Percentiles rank a stretch among this genome's conserved stretches.
Conservation (phyloP, 345 rosid genomes). For the Populus deltoides region DNA sequence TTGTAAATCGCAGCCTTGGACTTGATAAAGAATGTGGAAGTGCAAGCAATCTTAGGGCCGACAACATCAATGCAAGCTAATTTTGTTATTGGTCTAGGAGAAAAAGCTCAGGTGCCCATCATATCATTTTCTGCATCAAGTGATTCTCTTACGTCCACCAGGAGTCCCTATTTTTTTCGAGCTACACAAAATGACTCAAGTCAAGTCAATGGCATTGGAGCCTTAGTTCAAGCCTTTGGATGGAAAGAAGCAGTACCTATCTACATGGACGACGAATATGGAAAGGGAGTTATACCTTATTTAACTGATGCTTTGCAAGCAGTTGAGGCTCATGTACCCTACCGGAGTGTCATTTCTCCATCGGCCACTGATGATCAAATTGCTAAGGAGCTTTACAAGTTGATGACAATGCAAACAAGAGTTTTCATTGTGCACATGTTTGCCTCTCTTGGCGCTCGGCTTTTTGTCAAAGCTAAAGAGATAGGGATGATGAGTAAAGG, state of each 20-base stretch:
- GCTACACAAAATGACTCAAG: constrained; percentile 37
- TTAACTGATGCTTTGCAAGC: constrained; percentile 40
- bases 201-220: constrained; percentile 45
- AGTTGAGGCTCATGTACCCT: constrained; percentile 2
- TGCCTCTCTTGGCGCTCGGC: too few relatives aligned
- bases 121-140: too few relatives aligned
- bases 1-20: constrained; percentile 28
- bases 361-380: constrained; percentile 43
- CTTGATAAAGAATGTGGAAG: constrained; percentile 12
- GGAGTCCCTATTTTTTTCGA: constrained; percentile 36
- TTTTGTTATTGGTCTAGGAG: too few relatives aligned
- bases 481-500: constrained; percentile 21
- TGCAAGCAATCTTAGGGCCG: too few relatives aligned
- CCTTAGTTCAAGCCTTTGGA: constrained; percentile 31
- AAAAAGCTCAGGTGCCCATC: too few relatives aligned
- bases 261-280: constrained; percentile 36
- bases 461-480: too few relatives aligned
- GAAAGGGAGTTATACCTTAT: constrained; percentile 40
- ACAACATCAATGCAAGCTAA: too few relatives aligned
- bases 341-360: constrained; percentile 32
- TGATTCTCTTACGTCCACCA: too few relatives aligned
- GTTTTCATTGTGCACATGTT: constrained; percentile 33
- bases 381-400: constrained; percentile 32
- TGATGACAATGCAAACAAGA: constrained; percentile 53
- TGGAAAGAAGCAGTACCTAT: constrained; percentile 47